A percentile compares a stretch with the other conserved stretches of the same genome.
Conservation (phyloP, 148 eudicot species). For the Fallopia convolvulus region DNA sequence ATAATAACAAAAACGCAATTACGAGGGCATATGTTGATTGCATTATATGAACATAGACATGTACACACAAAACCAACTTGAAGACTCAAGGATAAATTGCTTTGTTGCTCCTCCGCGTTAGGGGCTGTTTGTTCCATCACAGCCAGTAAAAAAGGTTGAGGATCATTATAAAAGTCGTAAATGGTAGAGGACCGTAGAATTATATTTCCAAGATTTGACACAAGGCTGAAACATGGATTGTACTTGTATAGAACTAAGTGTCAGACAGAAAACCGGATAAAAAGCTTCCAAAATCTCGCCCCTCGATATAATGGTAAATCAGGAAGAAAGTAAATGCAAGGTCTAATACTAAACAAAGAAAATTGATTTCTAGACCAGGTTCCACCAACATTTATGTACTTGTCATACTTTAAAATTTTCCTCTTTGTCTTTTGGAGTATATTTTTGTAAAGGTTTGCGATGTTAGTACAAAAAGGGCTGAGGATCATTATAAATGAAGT, state of each 20-base stretch:
- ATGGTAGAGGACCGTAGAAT: background rate
- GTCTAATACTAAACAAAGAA: background rate
- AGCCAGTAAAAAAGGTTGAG: background rate
- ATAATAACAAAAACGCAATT: conserved; percentile 39
- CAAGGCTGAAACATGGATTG: background rate
- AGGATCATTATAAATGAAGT: background rate
- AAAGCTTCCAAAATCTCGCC: no score
- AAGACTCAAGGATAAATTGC: background rate
- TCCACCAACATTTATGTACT: background rate
- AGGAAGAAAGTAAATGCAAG: no score
- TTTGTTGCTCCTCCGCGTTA: background rate
- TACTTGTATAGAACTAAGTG: no score
- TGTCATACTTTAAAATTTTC: background rate
- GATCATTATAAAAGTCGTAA: no score
- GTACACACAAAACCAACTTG: background rate
- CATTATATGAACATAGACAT: conserved; percentile 33
- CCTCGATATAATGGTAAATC: no score
- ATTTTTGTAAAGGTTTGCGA: background rate
- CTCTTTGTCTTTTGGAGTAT: background rate
- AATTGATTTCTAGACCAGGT: background rate
- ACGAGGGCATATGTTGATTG: conserved; percentile 51
- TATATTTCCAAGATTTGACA: background rate
- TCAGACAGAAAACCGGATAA: no score
- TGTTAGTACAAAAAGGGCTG: background rate
- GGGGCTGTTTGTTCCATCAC: background rate